Percentiles rank a stretch among this genome's conserved stretches.
These are phyloP conservation scores for Oxalis stricta DNA, from an alignment of 441 rosid genomes.

Conservation along the genomic window DNA sequence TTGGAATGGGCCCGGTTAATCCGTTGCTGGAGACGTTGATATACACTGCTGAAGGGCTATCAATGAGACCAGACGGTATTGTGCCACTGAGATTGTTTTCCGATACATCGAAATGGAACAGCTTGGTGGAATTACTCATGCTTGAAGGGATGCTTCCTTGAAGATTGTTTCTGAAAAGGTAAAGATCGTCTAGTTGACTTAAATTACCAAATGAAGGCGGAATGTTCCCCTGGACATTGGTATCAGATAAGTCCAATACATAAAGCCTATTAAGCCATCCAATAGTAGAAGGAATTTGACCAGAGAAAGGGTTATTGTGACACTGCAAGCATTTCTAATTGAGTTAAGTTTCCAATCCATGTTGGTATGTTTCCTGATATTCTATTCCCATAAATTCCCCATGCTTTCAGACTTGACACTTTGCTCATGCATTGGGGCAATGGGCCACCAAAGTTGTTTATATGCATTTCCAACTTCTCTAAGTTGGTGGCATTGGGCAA, in stretches of 20 bases:
- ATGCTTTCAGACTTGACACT: not conserved
- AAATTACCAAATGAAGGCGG: too few species aligned
- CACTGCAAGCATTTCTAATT: too few species aligned
- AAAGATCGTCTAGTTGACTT: not conserved
- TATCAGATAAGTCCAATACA: not conserved
- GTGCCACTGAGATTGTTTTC: constrained; percentile 4
- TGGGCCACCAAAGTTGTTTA: not conserved
- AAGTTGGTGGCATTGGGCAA: not conserved
- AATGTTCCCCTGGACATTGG: not conserved
- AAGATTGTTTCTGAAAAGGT: not conserved
- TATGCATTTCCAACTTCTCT: not conserved
- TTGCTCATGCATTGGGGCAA: not conserved
- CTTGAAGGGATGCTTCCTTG: constrained; percentile 7
- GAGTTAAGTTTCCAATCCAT: too few species aligned
- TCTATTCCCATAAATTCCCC: not conserved
- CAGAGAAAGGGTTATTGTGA: not conserved
- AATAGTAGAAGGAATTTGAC: not conserved
- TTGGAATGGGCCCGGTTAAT: not conserved
- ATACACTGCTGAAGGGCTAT: too few species aligned
- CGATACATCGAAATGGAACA: not conserved
- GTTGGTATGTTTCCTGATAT: not conserved
- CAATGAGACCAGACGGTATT: too few species aligned
- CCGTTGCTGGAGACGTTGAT: not conserved
- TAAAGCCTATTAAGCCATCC: not conserved
- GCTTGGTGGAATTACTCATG: not conserved